Evolutionary conservation across 495 filamentous ascomycete species (phyloP).

Genomic region (Cairneyella variabilis): DNA sequence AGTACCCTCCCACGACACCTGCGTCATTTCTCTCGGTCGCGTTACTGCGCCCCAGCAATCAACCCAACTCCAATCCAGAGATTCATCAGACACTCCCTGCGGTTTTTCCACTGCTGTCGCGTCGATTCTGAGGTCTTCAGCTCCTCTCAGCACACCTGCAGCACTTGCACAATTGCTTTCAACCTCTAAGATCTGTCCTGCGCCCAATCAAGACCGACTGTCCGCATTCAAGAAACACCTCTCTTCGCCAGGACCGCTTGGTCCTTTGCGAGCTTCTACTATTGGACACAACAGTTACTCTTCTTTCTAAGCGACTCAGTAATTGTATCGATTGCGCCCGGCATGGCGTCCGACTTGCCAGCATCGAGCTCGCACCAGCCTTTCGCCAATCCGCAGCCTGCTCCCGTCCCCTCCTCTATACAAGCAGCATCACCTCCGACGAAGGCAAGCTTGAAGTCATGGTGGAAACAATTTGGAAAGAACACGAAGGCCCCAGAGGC

Average conservation of each 20-base stretch:
- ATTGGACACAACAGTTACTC: background rate
- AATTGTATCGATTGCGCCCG: background rate
- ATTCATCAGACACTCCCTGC: background rate
- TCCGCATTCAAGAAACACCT: no score
- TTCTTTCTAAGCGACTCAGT: constrained; percentile 3
- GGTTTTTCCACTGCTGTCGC: background rate
- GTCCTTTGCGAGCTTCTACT: constrained; percentile 8
- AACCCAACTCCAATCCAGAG: background rate
- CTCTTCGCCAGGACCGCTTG: constrained; percentile 4
- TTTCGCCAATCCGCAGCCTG: constrained; percentile 22
- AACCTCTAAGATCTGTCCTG: background rate
- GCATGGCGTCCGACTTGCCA: constrained; percentile 19
- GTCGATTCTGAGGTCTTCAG: background rate
- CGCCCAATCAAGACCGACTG: no score
- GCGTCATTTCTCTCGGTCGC: constrained; percentile 17
- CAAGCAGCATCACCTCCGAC: constrained; percentile 61
- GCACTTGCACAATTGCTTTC: background rate
- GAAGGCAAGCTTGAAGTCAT: constrained; percentile 72
- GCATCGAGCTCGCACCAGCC: constrained; percentile 24
- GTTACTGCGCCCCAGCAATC: constrained; percentile 16
- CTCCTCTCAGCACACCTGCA: background rate
- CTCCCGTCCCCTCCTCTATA: constrained; percentile 9
- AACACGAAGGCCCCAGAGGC: constrained; percentile 15
- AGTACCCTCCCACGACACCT: constrained; percentile 2
- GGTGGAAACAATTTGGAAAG: constrained; percentile 85